Evolutionary conservation across 441 rosid species (phyloP).

Genomic region (Brassica hybrid): DNA sequence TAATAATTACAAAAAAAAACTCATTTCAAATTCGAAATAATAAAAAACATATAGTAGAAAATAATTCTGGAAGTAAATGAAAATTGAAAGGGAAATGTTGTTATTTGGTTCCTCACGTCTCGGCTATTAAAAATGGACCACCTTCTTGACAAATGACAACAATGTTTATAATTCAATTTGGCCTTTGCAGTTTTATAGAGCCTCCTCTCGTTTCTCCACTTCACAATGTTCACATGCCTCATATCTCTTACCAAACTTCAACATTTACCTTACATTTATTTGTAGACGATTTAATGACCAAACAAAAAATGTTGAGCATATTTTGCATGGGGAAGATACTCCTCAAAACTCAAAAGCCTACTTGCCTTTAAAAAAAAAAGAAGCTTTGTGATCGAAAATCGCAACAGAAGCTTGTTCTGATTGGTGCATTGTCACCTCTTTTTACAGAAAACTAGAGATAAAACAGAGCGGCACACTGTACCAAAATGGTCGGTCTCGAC

Average conservation of each 20-base stretch:
- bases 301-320: neutral
- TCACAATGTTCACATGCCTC: constrained; percentile 22
- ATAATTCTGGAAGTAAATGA: neutral
- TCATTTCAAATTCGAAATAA: neutral
- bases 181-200: constrained; percentile 41
- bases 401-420: constrained; percentile 27
- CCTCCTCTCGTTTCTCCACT: constrained; percentile 40
- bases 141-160: constrained; percentile 35
- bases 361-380: neutral
- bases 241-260: constrained; percentile 21
- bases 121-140: constrained; percentile 39
- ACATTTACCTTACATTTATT: neutral
- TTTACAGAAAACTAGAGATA: neutral
- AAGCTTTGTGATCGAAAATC: constrained; percentile 11
- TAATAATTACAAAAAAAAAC: constrained; percentile 8
- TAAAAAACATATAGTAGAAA: neutral
- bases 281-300: neutral
- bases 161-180: constrained; percentile 31
- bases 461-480: constrained; percentile 33
- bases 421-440: constrained; percentile 38
- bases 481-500: constrained; percentile 39
- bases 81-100: constrained; percentile 35
- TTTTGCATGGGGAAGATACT: constrained; percentile 32
- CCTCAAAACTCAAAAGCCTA: neutral
- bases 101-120: constrained; percentile 41